Percentiles rank a stretch among this genome's conserved stretches.
These are phyloP conservation scores for Glutinoglossum americanum DNA, from an alignment of 495 filamentous ascomycete genomes.

Conservation along the genomic window DNA sequence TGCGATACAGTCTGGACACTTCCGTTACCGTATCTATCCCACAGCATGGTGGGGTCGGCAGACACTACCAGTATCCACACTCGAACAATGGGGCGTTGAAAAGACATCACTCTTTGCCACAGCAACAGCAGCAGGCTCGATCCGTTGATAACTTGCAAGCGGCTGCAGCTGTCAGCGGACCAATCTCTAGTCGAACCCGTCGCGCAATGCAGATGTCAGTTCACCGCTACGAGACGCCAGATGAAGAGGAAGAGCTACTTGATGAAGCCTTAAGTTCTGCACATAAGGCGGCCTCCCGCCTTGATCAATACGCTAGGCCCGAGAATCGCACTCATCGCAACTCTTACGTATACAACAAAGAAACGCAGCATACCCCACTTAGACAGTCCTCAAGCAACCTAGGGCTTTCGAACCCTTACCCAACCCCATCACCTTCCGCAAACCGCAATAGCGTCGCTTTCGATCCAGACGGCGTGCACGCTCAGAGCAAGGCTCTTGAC, in stretches of 20 bases:
- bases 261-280: conserved; percentile 55
- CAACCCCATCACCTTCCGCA: conserved; percentile 76
- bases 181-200: conserved; percentile 66
- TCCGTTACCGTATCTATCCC: background rate
- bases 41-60: background rate
- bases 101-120: conserved; percentile 56
- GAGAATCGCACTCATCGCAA: conserved; percentile 11
- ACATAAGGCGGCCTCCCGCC: conserved; percentile 30
- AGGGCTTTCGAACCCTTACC: conserved; percentile 58
- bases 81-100: conserved; percentile 24
- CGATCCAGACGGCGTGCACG: conserved; percentile 28
- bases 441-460: conserved; percentile 55
- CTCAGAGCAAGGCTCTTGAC: conserved; percentile 27
- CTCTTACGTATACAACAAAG: conserved; percentile 19
- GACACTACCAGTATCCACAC: conserved; percentile 7
- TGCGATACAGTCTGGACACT: conserved; percentile 34
- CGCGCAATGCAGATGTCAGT: conserved; percentile 52
- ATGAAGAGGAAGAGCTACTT: conserved; percentile 89
- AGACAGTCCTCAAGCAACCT: conserved; percentile 35
- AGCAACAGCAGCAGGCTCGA: conserved; percentile 33
- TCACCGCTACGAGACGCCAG: conserved; percentile 77
- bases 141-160: conserved; percentile 40
- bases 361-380: conserved; percentile 21
- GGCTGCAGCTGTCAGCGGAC: conserved; percentile 29
- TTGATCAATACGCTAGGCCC: conserved; percentile 26